Conservation (phyloP, 768 basidiomycete genomes). For the Termitomyces sp. region DNA sequence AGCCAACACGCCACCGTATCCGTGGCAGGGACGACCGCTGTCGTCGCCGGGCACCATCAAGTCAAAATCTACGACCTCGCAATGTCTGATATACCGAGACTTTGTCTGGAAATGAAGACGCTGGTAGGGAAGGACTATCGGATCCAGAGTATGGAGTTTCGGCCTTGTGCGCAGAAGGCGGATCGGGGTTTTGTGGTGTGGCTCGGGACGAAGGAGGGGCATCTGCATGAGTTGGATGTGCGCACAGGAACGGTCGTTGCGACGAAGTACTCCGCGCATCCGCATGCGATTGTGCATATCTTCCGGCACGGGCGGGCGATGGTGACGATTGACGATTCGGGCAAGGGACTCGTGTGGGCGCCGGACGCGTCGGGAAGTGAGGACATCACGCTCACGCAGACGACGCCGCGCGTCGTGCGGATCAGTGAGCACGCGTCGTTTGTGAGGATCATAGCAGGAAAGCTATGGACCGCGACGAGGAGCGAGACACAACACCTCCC, state of each 20-base stretch:
- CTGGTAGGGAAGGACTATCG: conserved; percentile 61
- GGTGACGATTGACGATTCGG: conserved; percentile 41
- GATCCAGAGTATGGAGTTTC: conserved; percentile 76
- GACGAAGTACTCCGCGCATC: conserved; percentile 57
- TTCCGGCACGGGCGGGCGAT: conserved; percentile 27
- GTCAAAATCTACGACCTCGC: conserved; percentile 62
- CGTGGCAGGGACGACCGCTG: conserved; percentile 52
- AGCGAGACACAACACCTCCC: conserved; percentile 40
- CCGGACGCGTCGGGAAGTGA: conserved; percentile 35
- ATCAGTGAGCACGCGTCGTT: conserved; percentile 83
- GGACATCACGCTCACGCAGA: conserved; percentile 42
- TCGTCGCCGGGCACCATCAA: conserved; percentile 54
- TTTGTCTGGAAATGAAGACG: conserved; percentile 57
- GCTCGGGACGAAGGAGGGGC: conserved; percentile 90
- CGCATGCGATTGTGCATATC: conserved; percentile 63
- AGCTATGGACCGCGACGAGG: conserved; percentile 74
- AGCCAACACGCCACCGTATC: conserved; percentile 52
- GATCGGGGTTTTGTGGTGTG: conserved; percentile 67
- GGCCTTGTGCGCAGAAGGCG: conserved; percentile 37
- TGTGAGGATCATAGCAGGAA: conserved; percentile 51
- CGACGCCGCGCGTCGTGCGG: conserved; percentile 54
- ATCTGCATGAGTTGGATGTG: conserved; percentile 78
- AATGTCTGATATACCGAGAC: conserved; percentile 37
- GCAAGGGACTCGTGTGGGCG: conserved; percentile 75
- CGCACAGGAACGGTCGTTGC: conserved; percentile 52